A percentile compares a stretch with the other conserved stretches of the same genome.
Conservation (phyloP, 2,329 filamentous ascomycete species). For the Chrysoporthe puriensis region DNA sequence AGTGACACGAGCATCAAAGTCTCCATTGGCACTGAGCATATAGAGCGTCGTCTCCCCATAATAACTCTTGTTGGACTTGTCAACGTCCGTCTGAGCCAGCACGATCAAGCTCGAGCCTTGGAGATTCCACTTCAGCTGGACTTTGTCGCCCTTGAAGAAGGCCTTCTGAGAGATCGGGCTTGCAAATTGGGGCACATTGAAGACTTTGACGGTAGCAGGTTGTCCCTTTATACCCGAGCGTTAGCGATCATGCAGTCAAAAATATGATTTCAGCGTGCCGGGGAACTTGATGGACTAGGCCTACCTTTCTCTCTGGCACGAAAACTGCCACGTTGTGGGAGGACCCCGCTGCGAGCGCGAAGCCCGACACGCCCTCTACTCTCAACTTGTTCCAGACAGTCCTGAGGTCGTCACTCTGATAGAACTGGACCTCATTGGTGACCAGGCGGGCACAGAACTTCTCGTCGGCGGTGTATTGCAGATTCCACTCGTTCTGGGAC, state of each 20-base stretch:
- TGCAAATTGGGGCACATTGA: conserved; percentile 85
- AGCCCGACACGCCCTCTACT: conserved; percentile 87
- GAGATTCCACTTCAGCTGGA: conserved; percentile 97
- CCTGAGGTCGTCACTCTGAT: conserved; percentile 81
- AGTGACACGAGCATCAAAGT: conserved; percentile 88
- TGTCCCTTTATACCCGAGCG: conserved; percentile 65
- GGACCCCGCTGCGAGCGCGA: conserved; percentile 86
- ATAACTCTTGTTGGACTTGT: conserved; percentile 98
- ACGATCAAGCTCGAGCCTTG: conserved; percentile 90
- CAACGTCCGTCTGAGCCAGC: conserved; percentile 95
- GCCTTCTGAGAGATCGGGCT: conserved; percentile 92
- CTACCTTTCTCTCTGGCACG: conserved; percentile 90
- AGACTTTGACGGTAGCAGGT: conserved; percentile 92
- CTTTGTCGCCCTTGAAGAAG: conserved; percentile 99
- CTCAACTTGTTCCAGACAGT: conserved; percentile 95
- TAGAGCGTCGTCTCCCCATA: conserved; percentile 98
- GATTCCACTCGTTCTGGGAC: conserved; percentile 91
- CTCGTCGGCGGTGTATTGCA: conserved; percentile 96
- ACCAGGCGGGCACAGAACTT: conserved; percentile 89
- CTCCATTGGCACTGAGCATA: conserved; percentile 86
- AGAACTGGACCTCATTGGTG: conserved; percentile 98
- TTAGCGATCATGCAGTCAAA: conserved; percentile 30
- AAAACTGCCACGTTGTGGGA: conserved; percentile 94
- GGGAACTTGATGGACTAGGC: conserved; percentile 30
- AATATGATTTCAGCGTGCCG: background rate